Base-by-base conservation (phyloP, 2,329 filamentous ascomycete species). In the Penicillium freii region DNA sequence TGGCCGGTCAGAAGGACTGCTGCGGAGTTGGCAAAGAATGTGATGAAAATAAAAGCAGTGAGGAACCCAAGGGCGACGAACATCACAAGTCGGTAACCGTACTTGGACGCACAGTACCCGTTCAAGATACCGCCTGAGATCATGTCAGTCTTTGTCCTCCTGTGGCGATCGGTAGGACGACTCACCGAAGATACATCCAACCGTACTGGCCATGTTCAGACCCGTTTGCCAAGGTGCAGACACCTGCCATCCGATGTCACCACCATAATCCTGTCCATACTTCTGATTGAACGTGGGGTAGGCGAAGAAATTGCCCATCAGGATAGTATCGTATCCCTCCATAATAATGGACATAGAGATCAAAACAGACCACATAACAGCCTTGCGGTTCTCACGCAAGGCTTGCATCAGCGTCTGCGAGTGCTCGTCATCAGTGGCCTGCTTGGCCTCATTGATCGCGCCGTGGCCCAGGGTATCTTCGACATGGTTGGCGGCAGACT, bases 171-270 rank as follows among this genome's bases (percentile, higher is more conserved):
- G 17, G 13, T n/a, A n/a, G 6, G 3, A 23, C 3, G 44, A 49
- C 57, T 58, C 11, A 66, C 64, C 63, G 42, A 66, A 66, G 34
- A 66, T 60, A 50, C 59, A 61, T 23, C 64, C 64, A 25, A 66
- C 60, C 0, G 63, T 66, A 48, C 63, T 66, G 15, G 60, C 62
- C 63, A 66, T 65, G 65, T 80, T 85, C 19, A 87, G 74, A 15
- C 84, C 85, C 6, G 84, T 80, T 68, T 87, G 85, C 85, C 85
- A 87, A 3, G 77, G 71, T 1, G 84, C 82, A 2, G 84, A 77
- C n/a, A 88, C 59, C 50, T 66, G 63, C 31, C 44, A 65, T 7
- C 57, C 51, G 27, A 56, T 54, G 0, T 63, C 38, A 2, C 23
- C 55, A 1, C 57, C 62, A 51, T 63, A 59, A 2, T 51, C 31